These are phyloP conservation scores for Cytospora piceae DNA, from an alignment of 2,329 filamentous ascomycete genomes.

Conservation along the genomic window DNA sequence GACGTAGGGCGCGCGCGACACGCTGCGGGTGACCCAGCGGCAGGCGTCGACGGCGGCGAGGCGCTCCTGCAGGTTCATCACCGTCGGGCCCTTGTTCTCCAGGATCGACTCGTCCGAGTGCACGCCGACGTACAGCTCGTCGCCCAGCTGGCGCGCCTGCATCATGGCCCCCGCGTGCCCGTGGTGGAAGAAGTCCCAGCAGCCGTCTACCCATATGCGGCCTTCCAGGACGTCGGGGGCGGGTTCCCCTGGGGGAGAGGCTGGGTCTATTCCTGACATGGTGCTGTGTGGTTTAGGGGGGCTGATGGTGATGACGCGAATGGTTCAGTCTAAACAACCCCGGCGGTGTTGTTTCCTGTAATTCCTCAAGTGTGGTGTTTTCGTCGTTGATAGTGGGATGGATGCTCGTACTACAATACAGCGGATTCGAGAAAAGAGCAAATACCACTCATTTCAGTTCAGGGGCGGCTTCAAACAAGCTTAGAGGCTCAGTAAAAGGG, in stretches of 20 bases:
- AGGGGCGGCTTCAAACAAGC: not conserved
- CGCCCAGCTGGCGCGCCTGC: conserved; percentile 88
- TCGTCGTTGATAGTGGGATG: not conserved
- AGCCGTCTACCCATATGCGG: conserved; percentile 97
- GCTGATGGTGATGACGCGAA: too few species aligned
- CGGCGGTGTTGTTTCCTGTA: not conserved
- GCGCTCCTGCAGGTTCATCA: conserved; percentile 91
- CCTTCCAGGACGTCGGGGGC: conserved; percentile 63
- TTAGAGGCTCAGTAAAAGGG: not conserved
- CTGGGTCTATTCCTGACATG: conserved; percentile 35
- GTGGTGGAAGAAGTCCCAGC: conserved; percentile 89
- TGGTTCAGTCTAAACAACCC: too few species aligned
- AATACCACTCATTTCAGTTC: not conserved
- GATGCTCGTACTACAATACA: not conserved
- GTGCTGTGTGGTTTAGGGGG: not conserved
- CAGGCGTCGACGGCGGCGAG: conserved; percentile 91
- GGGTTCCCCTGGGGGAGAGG: conserved; percentile 49
- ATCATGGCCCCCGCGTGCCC: conserved; percentile 96
- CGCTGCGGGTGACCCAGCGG: conserved; percentile 85
- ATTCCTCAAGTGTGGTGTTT: not conserved
- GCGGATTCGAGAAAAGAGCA: not conserved
- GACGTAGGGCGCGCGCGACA: conserved; percentile 90
- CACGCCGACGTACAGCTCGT: conserved; percentile 86
- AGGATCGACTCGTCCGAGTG: conserved; percentile 96
- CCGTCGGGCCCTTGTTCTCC: conserved; percentile 95